Percentiles rank a stretch among this genome's conserved stretches.
Conservation (phyloP, 1,284 basidiomycete genomes). For the Marasmius tenuissimus region DNA sequence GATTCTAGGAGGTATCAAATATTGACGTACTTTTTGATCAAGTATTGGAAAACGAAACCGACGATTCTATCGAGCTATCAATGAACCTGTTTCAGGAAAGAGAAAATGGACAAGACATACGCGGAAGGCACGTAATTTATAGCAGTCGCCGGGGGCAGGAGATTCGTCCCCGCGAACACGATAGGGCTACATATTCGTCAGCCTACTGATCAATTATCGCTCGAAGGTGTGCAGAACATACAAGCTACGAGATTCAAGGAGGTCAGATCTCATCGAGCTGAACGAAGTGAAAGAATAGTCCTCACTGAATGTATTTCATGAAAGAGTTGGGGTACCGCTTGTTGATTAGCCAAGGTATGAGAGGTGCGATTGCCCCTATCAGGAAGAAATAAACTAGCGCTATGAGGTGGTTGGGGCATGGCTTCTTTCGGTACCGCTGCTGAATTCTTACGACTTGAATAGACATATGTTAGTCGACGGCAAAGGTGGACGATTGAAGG, state of each 20-base stretch:
- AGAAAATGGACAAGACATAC: constrained; percentile 1
- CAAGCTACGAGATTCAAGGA: no score
- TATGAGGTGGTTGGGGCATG: constrained; percentile 4
- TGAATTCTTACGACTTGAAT: constrained; percentile 14
- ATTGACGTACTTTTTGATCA: constrained; percentile 43
- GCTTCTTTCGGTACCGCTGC: not conserved
- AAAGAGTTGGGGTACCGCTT: constrained; percentile 43
- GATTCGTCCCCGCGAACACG: constrained; percentile 32
- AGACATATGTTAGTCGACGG: not conserved
- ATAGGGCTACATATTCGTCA: constrained; percentile 23
- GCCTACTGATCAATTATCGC: constrained; percentile 9
- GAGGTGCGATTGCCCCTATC: constrained; percentile 42
- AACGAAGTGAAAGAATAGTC: constrained; percentile 15
- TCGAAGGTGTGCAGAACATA: constrained; percentile 17
- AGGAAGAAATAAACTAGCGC: constrained; percentile 49
- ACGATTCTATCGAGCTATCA: constrained; percentile 28
- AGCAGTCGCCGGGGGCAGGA: constrained; percentile 42
- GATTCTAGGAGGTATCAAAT: constrained; percentile 18
- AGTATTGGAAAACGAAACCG: constrained; percentile 61
- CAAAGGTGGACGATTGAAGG: constrained; percentile 3
- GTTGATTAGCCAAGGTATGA: constrained; percentile 40
- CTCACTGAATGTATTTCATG: constrained; percentile 47
- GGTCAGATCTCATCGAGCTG: constrained; percentile 15
- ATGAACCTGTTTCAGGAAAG: constrained; percentile 28
- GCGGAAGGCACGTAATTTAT: constrained; percentile 44